Percentiles rank a stretch among this genome's conserved stretches.
Evolutionary conservation across 768 basidiomycete species (phyloP).

Genomic region (Suillus plorans): DNA sequence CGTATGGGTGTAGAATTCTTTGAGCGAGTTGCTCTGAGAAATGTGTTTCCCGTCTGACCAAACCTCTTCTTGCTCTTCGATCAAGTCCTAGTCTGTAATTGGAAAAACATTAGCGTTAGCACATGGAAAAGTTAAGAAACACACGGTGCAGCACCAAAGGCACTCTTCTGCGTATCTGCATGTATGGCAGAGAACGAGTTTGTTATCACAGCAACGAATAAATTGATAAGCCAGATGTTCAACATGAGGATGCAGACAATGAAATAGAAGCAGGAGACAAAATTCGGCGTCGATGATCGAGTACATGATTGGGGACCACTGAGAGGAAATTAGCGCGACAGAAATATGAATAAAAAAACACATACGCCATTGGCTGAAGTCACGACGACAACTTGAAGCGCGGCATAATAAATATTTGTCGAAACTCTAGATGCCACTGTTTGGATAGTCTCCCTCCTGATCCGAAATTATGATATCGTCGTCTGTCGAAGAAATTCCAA

Average conservation of each 20-base stretch:
- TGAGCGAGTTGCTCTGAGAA: constrained; percentile 46
- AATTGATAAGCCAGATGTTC: constrained; percentile 92
- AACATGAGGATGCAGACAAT: constrained; percentile 80
- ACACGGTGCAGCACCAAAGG: constrained; percentile 72
- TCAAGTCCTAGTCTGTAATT: constrained; percentile 34
- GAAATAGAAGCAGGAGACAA: constrained; percentile 86
- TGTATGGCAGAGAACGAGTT: constrained; percentile 89
- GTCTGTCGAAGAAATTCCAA: not conserved
- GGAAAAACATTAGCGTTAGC: not conserved
- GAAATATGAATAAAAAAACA: constrained; percentile 12
- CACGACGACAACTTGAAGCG: constrained; percentile 82
- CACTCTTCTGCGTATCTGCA: constrained; percentile 83
- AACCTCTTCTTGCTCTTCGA: constrained; percentile 63
- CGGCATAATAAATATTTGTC: constrained; percentile 85
- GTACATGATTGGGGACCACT: constrained; percentile 89
- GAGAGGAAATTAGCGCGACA: not conserved
- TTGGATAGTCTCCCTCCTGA: constrained; percentile 68
- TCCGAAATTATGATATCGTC: not conserved
- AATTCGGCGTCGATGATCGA: constrained; percentile 86
- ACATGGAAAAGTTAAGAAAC: constrained; percentile 4
- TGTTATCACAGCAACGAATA: constrained; percentile 95
- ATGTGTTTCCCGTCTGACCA: constrained; percentile 54
- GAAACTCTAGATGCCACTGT: constrained; percentile 69
- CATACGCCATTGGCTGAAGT: constrained; percentile 77
- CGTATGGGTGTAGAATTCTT: constrained; percentile 56